Conservation (phyloP, 2,329 filamentous ascomycete species). For the Xylaria sp. region DNA sequence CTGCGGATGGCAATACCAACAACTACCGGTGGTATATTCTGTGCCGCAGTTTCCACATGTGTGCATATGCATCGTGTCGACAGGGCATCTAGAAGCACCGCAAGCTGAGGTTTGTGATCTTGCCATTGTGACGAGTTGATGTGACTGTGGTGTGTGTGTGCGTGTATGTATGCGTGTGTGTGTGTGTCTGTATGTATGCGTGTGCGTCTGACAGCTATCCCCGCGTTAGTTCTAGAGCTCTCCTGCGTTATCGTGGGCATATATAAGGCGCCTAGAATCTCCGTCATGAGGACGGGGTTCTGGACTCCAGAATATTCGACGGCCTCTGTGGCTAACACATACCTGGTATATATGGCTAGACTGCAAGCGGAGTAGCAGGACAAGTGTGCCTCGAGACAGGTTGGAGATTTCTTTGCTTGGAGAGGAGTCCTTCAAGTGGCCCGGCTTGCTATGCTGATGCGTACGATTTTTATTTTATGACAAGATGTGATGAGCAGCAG, state of each 20-base stretch:
- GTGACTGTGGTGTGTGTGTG: slow-evolving; percentile 24
- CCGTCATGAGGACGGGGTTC: slow-evolving; percentile 19
- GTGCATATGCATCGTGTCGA: slow-evolving; percentile 48
- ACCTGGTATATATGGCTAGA: slow-evolving; percentile 32
- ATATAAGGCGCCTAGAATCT: slow-evolving; percentile 28
- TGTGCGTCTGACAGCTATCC: slow-evolving; percentile 19
- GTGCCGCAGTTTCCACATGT: slow-evolving; percentile 51
- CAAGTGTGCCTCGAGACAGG: slow-evolving; percentile 5
- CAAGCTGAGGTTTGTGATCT: slow-evolving; percentile 26
- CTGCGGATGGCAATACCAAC: slow-evolving; percentile 53
- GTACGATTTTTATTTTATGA: slow-evolving; percentile 19
- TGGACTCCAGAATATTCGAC: slow-evolving; percentile 29
- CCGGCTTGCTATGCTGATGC: slow-evolving; percentile 12
- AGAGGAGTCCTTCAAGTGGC: slow-evolving; percentile 2
- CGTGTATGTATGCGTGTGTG: slow-evolving; percentile 9
- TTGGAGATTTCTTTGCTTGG: slow-evolving; percentile 10
- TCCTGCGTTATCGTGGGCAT: slow-evolving; percentile 26
- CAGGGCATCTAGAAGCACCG: slow-evolving; percentile 29
- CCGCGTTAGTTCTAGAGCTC: slow-evolving; percentile 35
- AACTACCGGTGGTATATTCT: slow-evolving; percentile 50
- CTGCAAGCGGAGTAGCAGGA: slow-evolving; percentile 15
- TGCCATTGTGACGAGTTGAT: slow-evolving; percentile 32
- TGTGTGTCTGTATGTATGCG: slow-evolving; percentile 11
- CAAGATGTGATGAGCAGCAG: slow-evolving; percentile 16
- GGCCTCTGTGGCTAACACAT: slow-evolving; percentile 27